Conservation (phyloP, 805 yeast genomes). For the Candida germanica region DNA sequence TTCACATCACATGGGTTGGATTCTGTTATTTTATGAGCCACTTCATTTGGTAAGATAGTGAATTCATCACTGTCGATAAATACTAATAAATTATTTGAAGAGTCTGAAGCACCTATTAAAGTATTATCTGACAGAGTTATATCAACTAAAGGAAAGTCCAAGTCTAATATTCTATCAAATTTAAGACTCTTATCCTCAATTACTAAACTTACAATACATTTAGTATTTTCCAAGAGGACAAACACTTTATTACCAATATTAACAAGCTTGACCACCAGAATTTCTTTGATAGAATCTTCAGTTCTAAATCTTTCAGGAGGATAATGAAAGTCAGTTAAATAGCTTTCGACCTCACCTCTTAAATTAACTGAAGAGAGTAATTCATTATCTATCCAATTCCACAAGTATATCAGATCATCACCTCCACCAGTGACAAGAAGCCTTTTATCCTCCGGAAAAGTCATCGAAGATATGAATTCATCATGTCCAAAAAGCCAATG, state of each 20-base stretch:
- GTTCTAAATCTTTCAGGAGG: slow-evolving; percentile 66
- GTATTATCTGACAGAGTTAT: slow-evolving; percentile 18
- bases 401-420: slow-evolving; percentile 65
- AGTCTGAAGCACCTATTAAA: slow-evolving; percentile 30
- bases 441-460: slow-evolving; percentile 45
- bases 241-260: slow-evolving; percentile 24
- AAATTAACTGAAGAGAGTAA: slow-evolving; percentile 50
- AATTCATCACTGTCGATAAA: slow-evolving; percentile 1
- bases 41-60: not conserved
- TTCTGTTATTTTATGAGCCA: slow-evolving; percentile 14
- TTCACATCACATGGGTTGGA: slow-evolving; percentile 31
- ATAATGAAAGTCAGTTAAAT: slow-evolving; percentile 53
- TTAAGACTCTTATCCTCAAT: slow-evolving; percentile 20
- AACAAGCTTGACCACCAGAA: slow-evolving; percentile 35
- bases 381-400: slow-evolving; percentile 69
- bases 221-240: slow-evolving; percentile 52
- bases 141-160: slow-evolving; percentile 26
- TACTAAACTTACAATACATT: slow-evolving; percentile 39
- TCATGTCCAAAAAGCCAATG: slow-evolving; percentile 84
- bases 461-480: slow-evolving; percentile 72
- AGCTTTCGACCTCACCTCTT: slow-evolving; percentile 33
- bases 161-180: slow-evolving; percentile 28
- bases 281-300: slow-evolving; percentile 49
- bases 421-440: slow-evolving; percentile 87
- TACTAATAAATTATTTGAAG: slow-evolving; percentile 22